These are phyloP conservation scores for Xylaria castorea DNA, from an alignment of 495 filamentous ascomycete species.

Conservation along the genomic window DNA sequence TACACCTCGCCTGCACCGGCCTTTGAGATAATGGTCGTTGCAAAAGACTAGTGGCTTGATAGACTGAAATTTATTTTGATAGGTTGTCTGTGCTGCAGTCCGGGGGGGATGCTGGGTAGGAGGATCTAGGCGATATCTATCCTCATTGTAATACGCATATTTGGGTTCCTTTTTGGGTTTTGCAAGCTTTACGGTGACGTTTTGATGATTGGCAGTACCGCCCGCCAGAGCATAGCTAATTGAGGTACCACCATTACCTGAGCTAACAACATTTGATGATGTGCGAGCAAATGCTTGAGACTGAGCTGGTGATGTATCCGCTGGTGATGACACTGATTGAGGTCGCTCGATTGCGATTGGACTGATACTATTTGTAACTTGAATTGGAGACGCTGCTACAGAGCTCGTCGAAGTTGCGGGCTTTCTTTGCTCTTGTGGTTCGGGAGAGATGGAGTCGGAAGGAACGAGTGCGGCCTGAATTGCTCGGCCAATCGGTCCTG, in stretches of 20 bases:
- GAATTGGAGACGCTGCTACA: slow-evolving; percentile 35
- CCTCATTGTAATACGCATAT: slow-evolving; percentile 37
- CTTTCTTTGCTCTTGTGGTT: slow-evolving; percentile 33
- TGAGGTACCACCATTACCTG: slow-evolving; percentile 43
- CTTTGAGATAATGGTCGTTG: slow-evolving; percentile 44
- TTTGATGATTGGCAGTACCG: slow-evolving; percentile 39
- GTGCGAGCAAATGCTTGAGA: slow-evolving; percentile 34
- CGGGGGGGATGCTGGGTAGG: slow-evolving; percentile 42
- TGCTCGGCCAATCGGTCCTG: slow-evolving; percentile 39
- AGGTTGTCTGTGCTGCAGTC: slow-evolving; percentile 38
- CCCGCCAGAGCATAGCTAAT: slow-evolving; percentile 44
- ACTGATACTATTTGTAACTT: slow-evolving; percentile 19
- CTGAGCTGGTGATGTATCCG: neutral
- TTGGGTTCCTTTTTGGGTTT: slow-evolving; percentile 41
- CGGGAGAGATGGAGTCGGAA: slow-evolving; percentile 20
- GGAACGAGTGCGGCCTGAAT: slow-evolving; percentile 30
- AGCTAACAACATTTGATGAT: slow-evolving; percentile 37
- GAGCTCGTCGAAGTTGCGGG: slow-evolving; percentile 30
- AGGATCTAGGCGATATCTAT: slow-evolving; percentile 38
- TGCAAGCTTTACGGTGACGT: slow-evolving; percentile 42
- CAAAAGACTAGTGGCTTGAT: slow-evolving; percentile 42
- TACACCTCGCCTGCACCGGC: slow-evolving; percentile 40
- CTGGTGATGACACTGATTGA: slow-evolving; percentile 18
- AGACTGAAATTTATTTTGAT: slow-evolving; percentile 41
- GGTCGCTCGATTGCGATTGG: slow-evolving; percentile 6